A percentile compares a stretch with the other conserved stretches of the same genome.
phyloP scores from a whole-genome alignment of 495 filamentous ascomycete species.

The Melanomma pulvis-pyrius region DNA sequence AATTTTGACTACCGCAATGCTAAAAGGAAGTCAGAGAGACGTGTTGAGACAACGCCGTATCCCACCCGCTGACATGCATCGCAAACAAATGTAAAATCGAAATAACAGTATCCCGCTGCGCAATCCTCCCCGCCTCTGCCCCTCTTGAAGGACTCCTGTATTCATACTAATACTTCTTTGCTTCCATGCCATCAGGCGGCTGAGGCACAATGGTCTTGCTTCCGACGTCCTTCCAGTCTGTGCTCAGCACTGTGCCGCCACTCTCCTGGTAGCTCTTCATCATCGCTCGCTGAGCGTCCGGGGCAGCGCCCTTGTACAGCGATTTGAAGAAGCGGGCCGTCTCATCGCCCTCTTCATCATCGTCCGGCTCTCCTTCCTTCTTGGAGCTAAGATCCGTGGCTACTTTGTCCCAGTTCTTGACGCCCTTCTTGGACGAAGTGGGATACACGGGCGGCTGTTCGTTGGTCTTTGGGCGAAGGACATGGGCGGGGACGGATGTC shows the following conservation, averaged over 20 bases:
- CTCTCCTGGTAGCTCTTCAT: slow-evolving; percentile 96
- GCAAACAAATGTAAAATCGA: not conserved
- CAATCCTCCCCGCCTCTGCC: not conserved
- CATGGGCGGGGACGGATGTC: slow-evolving; percentile 17
- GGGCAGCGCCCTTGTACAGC: slow-evolving; percentile 76
- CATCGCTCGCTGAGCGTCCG: slow-evolving; percentile 88
- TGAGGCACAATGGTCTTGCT: slow-evolving; percentile 69
- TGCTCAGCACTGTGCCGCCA: slow-evolving; percentile 89
- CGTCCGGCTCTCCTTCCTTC: slow-evolving; percentile 36
- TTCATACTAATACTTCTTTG: slow-evolving; percentile 54
- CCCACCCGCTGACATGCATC: slow-evolving; percentile 9
- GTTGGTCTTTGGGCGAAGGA: slow-evolving; percentile 16
- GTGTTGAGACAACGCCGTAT: not conserved
- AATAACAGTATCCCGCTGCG: not conserved
- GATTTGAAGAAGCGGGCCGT: slow-evolving; percentile 90
- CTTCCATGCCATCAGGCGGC: slow-evolving; percentile 76
- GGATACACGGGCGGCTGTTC: slow-evolving; percentile 67
- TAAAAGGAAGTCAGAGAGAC: not conserved
- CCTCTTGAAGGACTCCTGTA: not conserved
- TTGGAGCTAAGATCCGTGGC: slow-evolving; percentile 58
- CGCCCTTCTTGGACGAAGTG: slow-evolving; percentile 79
- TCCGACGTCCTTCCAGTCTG: slow-evolving; percentile 86
- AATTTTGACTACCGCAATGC: not conserved
- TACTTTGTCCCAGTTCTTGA: slow-evolving; percentile 92
- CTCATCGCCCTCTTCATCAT: slow-evolving; percentile 64